Evolutionary conservation across 768 basidiomycete species (phyloP), one percentile per base, ranked within the genome.

Genomic region (Pleurotus eryngii): DNA sequence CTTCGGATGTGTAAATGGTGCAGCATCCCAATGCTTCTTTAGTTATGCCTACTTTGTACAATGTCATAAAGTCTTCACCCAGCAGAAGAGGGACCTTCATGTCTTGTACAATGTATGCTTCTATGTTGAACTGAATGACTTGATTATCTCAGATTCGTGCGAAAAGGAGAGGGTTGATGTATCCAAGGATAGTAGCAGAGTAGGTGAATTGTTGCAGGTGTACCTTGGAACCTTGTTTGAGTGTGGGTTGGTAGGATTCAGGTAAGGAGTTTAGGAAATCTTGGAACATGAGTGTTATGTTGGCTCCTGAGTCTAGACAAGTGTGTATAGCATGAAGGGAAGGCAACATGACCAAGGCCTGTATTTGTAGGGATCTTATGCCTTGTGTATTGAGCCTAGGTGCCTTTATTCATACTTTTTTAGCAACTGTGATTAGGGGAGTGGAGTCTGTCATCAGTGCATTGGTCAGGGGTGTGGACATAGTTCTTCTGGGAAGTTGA

Each of bases 41-140:
- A 0, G 20, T 30, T 2, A 68, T 57, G 0, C 51, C 56, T 2
- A 70, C 15, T 26, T 65, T 65, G 51, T 70, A 68, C 0, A 42
- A 40, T 0, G 43, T 8, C 11, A 67, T 65, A 59, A 67, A 71
- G 46, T 70, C 69, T 46, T 70, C 69, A 2, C 69, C 69, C 1
- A 70, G 59, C 1, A 70, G 58, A 0, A 70, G 11, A 12, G 69
- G 67, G 0, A 68, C 67, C 0, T 57, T 53, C 69, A 71, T 71
- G 5, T 57, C 59, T 2, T 60, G 56, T 0, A 69, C 65, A 1
- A 70, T 66, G 38, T 67, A 68, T 0, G 64, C 62, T 47, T 70
- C 68, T 0, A 59, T 57, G 5, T 59, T 51, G 39, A 66, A 61
- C 5, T 35, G 37, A 7, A 66, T 12, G 9, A 50, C 43, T 4